phyloP scores from a whole-genome alignment of 805 yeast genomes.

The Ogataea degrootiae region DNA sequence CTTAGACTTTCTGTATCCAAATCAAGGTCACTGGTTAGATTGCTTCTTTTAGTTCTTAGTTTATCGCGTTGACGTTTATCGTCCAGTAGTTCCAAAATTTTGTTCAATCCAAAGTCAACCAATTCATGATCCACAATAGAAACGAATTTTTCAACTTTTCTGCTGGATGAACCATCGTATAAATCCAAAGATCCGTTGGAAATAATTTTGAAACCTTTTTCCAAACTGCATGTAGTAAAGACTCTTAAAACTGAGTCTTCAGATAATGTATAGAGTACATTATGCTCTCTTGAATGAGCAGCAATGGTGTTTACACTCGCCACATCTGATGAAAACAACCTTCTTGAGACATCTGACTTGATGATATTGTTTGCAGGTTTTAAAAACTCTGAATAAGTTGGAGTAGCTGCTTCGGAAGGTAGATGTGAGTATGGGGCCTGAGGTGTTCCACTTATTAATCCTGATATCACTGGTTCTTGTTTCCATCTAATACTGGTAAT shows the following conservation, averaged over 20 bases:
- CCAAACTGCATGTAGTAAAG: constrained; percentile 64
- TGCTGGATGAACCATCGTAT: constrained; percentile 11
- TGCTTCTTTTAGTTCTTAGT: neutral
- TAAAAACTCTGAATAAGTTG: constrained; percentile 11
- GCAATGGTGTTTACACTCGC: constrained; percentile 4
- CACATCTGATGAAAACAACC: constrained; percentile 4
- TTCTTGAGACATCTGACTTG: constrained; percentile 16
- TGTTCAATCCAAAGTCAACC: constrained; percentile 26
- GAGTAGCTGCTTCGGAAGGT: constrained; percentile 8
- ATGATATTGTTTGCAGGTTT: constrained; percentile 28
- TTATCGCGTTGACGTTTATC: constrained; percentile 2
- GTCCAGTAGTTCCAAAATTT: constrained; percentile 17
- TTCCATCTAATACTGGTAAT: constrained; percentile 62
- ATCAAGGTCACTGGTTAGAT: too few relatives aligned
- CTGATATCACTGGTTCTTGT: constrained; percentile 3
- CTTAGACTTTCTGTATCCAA: constrained; percentile 5
- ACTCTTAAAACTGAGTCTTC: constrained; percentile 55
- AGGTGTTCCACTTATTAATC: neutral
- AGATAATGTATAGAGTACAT: constrained; percentile 61
- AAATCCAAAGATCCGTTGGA: constrained; percentile 49
- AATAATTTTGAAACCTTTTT: constrained; percentile 51
- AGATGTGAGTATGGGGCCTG: neutral
- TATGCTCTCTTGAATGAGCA: constrained; percentile 31
- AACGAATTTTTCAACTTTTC: constrained; percentile 18
- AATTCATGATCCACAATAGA: constrained; percentile 35